Percentiles rank a stretch among this genome's conserved stretches.
phyloP scores from a whole-genome alignment of 148 eudicot genomes.

The Vaccinium darrowii region DNA sequence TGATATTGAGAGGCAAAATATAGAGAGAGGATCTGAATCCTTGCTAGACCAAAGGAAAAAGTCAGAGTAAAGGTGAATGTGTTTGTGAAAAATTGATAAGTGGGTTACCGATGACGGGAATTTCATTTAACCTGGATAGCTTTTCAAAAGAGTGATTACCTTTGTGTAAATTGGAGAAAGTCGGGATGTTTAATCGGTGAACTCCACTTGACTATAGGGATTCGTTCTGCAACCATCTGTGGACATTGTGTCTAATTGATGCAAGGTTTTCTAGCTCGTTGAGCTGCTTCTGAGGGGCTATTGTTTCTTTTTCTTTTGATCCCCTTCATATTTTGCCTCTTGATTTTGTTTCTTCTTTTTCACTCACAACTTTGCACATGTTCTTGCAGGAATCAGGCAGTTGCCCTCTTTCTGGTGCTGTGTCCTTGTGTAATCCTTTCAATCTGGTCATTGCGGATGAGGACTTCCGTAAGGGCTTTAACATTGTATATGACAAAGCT shows the following conservation, averaged over 20 bases:
- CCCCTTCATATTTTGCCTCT: not conserved
- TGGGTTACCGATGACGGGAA: not conserved
- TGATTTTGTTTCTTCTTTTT: not conserved
- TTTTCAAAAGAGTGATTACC: not conserved
- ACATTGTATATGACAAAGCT: conserved; percentile 78
- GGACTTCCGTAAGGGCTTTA: conserved; percentile 89
- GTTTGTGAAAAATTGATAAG: not conserved
- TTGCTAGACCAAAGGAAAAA: not conserved
- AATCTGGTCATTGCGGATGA: conserved; percentile 88
- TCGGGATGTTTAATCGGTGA: not conserved
- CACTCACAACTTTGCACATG: not conserved
- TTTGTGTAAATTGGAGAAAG: not conserved
- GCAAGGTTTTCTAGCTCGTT: not conserved
- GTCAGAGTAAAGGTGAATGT: not conserved
- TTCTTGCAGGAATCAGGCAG: conserved; percentile 62
- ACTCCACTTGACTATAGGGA: not conserved
- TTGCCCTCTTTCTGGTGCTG: conserved; percentile 85
- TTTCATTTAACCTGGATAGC: not conserved
- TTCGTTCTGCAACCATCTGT: not conserved
- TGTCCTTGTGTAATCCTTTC: conserved; percentile 95
- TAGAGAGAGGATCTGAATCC: too few relatives aligned
- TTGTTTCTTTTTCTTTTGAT: not conserved
- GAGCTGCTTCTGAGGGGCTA: conserved; percentile 4
- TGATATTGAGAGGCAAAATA: too few relatives aligned
- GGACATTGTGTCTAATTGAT: not conserved